Evolutionary conservation across 192 early-diverging fungal genomes (phyloP), one percentile per base, ranked within the genome.

Genomic region (Dimargaris xerosporica): DNA sequence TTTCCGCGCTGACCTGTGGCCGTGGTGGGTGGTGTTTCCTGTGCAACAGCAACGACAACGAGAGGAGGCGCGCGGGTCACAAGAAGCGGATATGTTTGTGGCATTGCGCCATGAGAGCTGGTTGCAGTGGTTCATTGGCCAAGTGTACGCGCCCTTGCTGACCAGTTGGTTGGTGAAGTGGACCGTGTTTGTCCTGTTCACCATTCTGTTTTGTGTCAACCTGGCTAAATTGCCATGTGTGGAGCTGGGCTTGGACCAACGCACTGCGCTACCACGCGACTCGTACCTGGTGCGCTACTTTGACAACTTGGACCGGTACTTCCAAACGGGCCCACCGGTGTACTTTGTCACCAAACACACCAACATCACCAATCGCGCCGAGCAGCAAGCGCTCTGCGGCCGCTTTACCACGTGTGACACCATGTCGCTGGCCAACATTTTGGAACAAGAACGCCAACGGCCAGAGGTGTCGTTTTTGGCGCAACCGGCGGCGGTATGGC

Each of bases 281-380:
- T 85, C 83, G 13, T 81, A 85, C 62, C 66, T 85, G 51, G 77
- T 85, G 16, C 67, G 73, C 26, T 85, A 81, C 65, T 85, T 85
- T 61, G 77, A 83, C 34, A 75, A 75, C 42, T 64, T 85, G 41
- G 81, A 80, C 46, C 46, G 61, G 7, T 83, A 85, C 61, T 83
- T 85, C 52, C 67, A 72, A 30, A 74, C 78, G 0, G 83, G 83
- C 11, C 83, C 83, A 10, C 83, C 83, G 1, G 81, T 85, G 9
- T 85, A 85, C 52, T 85, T 83, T 69, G 79, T 85, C 11, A 68
- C 76, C 26, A 71, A 78, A 52, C 67, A 66, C 29, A 68, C 64
- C 25, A 78, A 83, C 47, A 62, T 75, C 1, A 81, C 80, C 2
- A 64, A 67, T 17, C 65, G 65, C 4, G 19, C 66, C 6, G 80